Base-by-base conservation (phyloP, 768 basidiomycete species). In the Lactarius indigo region DNA sequence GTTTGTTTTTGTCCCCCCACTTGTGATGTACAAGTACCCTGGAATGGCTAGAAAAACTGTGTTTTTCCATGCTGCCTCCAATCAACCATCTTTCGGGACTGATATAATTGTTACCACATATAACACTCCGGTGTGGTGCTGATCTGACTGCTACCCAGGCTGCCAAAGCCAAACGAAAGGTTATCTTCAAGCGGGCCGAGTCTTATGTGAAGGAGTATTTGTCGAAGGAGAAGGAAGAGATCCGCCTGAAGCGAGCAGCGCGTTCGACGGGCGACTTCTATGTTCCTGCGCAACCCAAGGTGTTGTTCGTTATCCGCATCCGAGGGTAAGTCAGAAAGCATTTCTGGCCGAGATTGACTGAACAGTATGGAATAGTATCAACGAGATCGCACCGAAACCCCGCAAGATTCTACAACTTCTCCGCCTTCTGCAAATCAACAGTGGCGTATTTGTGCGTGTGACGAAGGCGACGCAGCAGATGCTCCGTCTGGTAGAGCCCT, bases 171-270 rank as follows among this genome's bases (percentile, higher is more conserved):
- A 96, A 96, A 85, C 90, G 97, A 81, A 91, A 90, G 80, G 89
- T 97, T 78, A 88, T 98, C 83, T 98, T 98, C 90, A 98, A 98
- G 89, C 92, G 97, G 69, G 97, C 97, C 42, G 96, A 98, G 81
- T 80, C 90, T 66, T 98, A 97, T 79, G 95, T 98, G 72, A 96
- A 98, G 85, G 96, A 98, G 82, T 98, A 98, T 79, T 80, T 91
- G 63, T 70, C 83, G 69, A 89, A 89, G 81, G 97, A 99, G 87
- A 88, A 86, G 82, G 97, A 98, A 82, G 94, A 98, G 82, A 87
- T 98, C 77, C 89, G 95, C 70, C 81, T 98, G 79, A 95, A 93
- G 85, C 88, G 97, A 65, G 91, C 86, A 76, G 96, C 96, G 69
- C 89, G 95, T 76, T 81, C 88, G 73, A 83, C 93, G 63, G 95